Percentiles rank a stretch among this genome's conserved stretches.
Evolutionary conservation across 164 flowering plant genomes (phyloP).

Genomic region (Sextonia rubra): DNA sequence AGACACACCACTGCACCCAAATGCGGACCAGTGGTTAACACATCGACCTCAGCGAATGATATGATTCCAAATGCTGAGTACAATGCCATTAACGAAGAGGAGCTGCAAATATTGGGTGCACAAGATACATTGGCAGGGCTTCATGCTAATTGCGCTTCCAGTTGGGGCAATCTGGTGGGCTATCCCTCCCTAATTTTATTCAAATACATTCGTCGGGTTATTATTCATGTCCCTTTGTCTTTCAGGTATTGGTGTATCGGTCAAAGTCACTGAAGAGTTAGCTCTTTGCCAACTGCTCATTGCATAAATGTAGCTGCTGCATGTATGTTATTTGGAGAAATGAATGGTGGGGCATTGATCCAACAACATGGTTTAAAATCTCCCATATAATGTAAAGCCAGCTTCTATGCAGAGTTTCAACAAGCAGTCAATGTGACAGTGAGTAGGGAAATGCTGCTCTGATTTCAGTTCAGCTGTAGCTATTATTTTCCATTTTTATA

Average conservation of each 20-base stretch:
- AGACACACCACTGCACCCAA: neutral
- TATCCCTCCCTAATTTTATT: neutral
- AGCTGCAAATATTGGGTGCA: conserved; percentile 35
- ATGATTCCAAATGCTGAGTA: conserved; percentile 7
- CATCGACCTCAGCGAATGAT: conserved; percentile 19
- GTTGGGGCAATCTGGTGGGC: conserved; percentile 50
- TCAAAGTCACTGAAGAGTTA: neutral
- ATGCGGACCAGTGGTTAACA: conserved; percentile 9
- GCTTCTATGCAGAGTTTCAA: too few relatives aligned
- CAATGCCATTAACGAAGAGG: conserved; percentile 28
- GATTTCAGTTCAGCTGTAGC: too few relatives aligned
- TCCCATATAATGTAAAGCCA: too few relatives aligned
- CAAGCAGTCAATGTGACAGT: too few relatives aligned
- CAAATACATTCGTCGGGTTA: neutral
- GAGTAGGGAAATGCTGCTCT: too few relatives aligned
- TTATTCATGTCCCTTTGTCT: neutral
- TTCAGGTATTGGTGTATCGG: conserved; percentile 17
- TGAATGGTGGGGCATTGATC: too few relatives aligned
- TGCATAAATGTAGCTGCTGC: too few relatives aligned
- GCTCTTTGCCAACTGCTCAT: too few relatives aligned
- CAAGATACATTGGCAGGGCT: conserved; percentile 56
- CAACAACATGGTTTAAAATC: too few relatives aligned
- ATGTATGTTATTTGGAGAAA: too few relatives aligned
- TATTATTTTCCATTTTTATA: too few relatives aligned
- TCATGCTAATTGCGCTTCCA: conserved; percentile 20